Conservation (phyloP, 1,139 yeast species). For the Kodamaea plutei region DNA sequence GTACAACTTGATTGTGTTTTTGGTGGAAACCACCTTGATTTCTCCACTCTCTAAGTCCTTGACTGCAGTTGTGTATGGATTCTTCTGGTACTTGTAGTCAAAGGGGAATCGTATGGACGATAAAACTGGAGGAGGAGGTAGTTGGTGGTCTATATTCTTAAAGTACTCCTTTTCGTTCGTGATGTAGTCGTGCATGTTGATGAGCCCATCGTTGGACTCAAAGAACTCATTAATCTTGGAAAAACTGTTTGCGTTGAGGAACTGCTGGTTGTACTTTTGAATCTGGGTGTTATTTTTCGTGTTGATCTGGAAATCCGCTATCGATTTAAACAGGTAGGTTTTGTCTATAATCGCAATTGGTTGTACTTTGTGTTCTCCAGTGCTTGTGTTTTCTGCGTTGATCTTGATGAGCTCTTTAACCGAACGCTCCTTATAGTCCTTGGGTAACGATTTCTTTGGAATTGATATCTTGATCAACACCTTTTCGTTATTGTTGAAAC, state of each 20-base stretch:
- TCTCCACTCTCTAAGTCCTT: conserved; percentile 65
- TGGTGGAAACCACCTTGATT: conserved; percentile 36
- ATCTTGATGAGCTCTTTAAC: conserved; percentile 47
- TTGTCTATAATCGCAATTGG: conserved; percentile 70
- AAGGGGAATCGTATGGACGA: conserved; percentile 75
- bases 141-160: conserved; percentile 50
- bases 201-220: conserved; percentile 32
- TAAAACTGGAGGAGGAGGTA: conserved; percentile 86
- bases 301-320: conserved; percentile 81
- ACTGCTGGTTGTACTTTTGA: conserved; percentile 27
- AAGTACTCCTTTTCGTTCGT: conserved; percentile 18
- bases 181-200: conserved; percentile 28
- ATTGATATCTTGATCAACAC: conserved; percentile 65
- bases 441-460: conserved; percentile 49
- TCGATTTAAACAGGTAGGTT: conserved; percentile 75
- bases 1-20: conserved; percentile 39
- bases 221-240: conserved; percentile 42
- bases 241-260: conserved; percentile 25
- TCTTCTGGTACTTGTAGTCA: conserved; percentile 47
- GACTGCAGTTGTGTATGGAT: conserved; percentile 50
- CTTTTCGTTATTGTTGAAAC: conserved; percentile 50
- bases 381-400: conserved; percentile 13
- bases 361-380: conserved; percentile 35
- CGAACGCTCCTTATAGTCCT: conserved; percentile 45
- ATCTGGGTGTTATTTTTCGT: conserved; percentile 53